These are phyloP conservation scores for Vaccinium vitisidaea DNA, from an alignment of 148 eudicot genomes.

Conservation along the genomic window DNA sequence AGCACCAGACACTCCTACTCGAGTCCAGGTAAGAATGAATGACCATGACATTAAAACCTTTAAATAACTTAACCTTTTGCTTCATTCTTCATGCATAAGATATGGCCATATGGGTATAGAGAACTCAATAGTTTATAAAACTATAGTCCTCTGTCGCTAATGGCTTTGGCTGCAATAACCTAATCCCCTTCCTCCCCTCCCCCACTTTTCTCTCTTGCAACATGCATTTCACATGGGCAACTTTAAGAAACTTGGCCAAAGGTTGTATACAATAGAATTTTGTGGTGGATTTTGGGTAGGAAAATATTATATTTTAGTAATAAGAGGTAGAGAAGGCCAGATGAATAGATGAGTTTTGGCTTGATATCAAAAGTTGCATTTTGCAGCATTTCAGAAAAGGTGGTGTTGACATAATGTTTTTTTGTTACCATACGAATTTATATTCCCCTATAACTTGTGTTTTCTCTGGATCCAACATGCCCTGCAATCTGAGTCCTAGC, in stretches of 20 bases:
- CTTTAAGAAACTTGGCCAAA: neutral
- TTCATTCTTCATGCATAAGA: neutral
- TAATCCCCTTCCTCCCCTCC: neutral
- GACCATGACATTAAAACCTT: neutral
- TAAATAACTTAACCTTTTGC: neutral
- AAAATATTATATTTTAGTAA: neutral
- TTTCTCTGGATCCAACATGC: neutral
- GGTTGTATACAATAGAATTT: neutral
- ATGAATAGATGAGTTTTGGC: conserved; percentile 7
- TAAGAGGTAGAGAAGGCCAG: neutral
- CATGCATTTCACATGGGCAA: neutral
- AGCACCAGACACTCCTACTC: neutral
- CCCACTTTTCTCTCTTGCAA: neutral
- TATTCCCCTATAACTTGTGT: neutral
- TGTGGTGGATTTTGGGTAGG: neutral
- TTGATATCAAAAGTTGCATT: neutral
- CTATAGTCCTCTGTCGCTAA: neutral
- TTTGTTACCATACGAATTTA: neutral
- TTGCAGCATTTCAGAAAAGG: neutral
- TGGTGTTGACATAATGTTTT: neutral
- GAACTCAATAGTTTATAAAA: neutral
- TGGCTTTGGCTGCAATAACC: neutral
- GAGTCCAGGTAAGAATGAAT: neutral
- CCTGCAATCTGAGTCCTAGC: neutral
- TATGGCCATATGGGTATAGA: neutral